These are phyloP conservation scores for Penicillium rolfsii DNA, from an alignment of 2,329 filamentous ascomycete species.

Conservation along the genomic window DNA sequence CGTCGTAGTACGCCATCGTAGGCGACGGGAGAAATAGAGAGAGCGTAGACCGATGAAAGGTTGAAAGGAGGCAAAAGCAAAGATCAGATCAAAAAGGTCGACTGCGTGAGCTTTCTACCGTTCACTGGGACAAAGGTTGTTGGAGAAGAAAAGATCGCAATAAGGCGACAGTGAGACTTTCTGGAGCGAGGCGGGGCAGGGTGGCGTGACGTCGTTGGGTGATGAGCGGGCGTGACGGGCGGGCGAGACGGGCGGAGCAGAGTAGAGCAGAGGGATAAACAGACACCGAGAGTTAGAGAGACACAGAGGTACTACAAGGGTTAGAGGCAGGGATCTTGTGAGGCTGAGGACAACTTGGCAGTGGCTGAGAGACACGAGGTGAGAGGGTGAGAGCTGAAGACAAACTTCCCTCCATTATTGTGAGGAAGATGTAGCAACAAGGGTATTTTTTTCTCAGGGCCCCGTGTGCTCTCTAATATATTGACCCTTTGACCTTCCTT, in stretches of 20 bases:
- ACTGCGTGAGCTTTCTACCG: conserved; percentile 21
- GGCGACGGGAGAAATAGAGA: conserved; percentile 6
- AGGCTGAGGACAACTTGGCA: conserved; percentile 16
- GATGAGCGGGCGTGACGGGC: background rate
- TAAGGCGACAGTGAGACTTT: conserved; percentile 15
- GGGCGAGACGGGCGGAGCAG: conserved; percentile 2
- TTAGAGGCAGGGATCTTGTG: conserved; percentile 13
- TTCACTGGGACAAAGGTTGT: conserved; percentile 19
- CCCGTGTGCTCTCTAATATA: conserved; percentile 1
- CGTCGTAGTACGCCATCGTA: conserved; percentile 45
- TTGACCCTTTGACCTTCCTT: background rate
- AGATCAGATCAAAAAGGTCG: conserved; percentile 14
- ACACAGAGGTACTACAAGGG: background rate
- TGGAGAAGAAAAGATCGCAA: conserved; percentile 14
- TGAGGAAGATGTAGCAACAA: background rate
- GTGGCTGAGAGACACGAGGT: conserved; percentile 17
- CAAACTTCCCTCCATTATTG: background rate
- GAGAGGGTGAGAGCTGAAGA: conserved; percentile 5
- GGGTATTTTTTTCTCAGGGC: background rate
- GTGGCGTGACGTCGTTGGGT: conserved; percentile 33
- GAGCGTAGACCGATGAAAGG: conserved; percentile 1
- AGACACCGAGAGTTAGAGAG: background rate
- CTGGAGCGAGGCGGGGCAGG: conserved; percentile 20
- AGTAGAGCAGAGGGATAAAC: background rate
- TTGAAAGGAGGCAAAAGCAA: conserved; percentile 1